phyloP scores from a whole-genome alignment of 2,329 filamentous ascomycete species.

The Thermomyces lanuginosus region DNA sequence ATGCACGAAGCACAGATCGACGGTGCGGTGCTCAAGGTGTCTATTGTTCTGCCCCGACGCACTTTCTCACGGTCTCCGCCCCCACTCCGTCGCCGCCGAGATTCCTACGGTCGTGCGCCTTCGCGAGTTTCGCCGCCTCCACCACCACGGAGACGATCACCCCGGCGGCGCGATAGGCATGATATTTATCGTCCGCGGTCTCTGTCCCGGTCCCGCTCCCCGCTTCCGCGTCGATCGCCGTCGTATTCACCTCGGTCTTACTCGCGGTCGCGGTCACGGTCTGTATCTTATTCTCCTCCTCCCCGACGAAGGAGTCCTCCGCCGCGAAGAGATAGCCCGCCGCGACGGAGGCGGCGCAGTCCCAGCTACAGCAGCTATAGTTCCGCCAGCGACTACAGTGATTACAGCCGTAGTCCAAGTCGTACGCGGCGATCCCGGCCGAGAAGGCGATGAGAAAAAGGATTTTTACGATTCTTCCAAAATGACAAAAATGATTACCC shows the following conservation, averaged over 20 bases:
- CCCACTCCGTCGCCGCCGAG: constrained; percentile 39
- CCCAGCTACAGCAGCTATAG: constrained; percentile 49
- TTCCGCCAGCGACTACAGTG: constrained; percentile 41
- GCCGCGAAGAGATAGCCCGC: constrained; percentile 23
- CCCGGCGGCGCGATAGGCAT: constrained; percentile 31
- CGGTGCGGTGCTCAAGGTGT: constrained; percentile 66
- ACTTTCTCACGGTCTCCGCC: constrained; percentile 71
- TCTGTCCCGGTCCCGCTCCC: constrained; percentile 32
- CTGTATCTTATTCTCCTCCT: too few species aligned
- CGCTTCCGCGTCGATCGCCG: constrained; percentile 21
- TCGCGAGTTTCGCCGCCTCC: constrained; percentile 12
- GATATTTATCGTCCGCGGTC: constrained; percentile 46
- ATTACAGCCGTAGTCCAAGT: constrained; percentile 33
- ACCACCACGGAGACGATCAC: constrained; percentile 17
- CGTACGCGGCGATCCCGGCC: too few species aligned
- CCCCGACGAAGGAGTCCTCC: too few species aligned
- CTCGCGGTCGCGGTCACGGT: constrained; percentile 27
- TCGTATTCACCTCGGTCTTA: constrained; percentile 23
- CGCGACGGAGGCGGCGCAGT: constrained; percentile 36
- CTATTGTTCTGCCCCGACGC: constrained; percentile 68
- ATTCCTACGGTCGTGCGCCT: constrained; percentile 9
- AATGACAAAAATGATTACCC: too few species aligned
- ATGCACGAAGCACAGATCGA: constrained; percentile 98
- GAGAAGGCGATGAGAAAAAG: too few species aligned
- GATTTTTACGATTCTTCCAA: too few species aligned